phyloP scores from a whole-genome alignment of 257 asterid genomes.

The Solanum sejunctum region DNA sequence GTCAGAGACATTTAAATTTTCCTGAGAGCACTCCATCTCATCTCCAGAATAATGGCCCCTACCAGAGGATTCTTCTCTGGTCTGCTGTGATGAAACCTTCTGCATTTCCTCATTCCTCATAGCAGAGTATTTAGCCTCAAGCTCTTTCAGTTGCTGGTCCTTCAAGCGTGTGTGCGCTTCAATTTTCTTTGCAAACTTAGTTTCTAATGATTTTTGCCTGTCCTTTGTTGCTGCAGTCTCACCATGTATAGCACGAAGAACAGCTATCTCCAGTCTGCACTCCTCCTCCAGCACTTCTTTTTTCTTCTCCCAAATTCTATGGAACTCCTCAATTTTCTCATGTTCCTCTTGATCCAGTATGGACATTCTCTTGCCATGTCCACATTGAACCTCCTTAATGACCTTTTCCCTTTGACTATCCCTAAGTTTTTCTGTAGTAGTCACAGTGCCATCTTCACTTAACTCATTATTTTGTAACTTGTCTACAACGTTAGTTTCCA shows the following conservation, averaged over 20 bases:
- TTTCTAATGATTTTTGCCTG: constrained; percentile 27
- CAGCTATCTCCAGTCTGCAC: constrained; percentile 22
- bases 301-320: constrained; percentile 27
- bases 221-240: constrained; percentile 9
- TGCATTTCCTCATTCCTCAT: constrained; percentile 23
- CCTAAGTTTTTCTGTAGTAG: neutral
- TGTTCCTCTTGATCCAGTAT: constrained; percentile 26
- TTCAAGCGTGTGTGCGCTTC: constrained; percentile 18
- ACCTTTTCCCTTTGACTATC: constrained; percentile 1
- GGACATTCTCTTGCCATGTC: constrained; percentile 25
- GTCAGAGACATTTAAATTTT: neutral
- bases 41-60: neutral
- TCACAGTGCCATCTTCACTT: neutral
- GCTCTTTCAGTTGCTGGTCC: constrained; percentile 23
- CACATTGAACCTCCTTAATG: constrained; percentile 15
- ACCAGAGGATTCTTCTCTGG: neutral
- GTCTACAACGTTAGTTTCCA: constrained; percentile 7
- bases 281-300: constrained; percentile 17
- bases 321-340: constrained; percentile 27
- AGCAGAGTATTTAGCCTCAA: constrained; percentile 30
- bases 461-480: constrained; percentile 2
- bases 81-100: constrained; percentile 20
- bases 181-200: constrained; percentile 20
- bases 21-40: neutral
- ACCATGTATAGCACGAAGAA: constrained; percentile 18